A percentile compares a stretch with the other conserved stretches of the same genome.
These are phyloP conservation scores for Sarocladium strictum DNA, from an alignment of 2,329 filamentous ascomycete species.

Conservation along the genomic window DNA sequence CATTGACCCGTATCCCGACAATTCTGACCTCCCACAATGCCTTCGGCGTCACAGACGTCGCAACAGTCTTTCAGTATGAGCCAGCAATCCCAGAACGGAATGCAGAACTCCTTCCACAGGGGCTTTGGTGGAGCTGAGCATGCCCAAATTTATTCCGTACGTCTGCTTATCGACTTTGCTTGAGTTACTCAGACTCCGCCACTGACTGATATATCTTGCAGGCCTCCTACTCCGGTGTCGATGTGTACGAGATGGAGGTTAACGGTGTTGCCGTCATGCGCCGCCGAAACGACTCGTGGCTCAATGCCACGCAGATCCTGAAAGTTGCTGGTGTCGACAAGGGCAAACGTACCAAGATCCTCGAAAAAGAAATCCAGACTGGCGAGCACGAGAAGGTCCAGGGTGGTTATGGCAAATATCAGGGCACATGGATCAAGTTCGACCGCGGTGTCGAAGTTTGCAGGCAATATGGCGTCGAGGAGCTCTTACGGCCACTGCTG, in stretches of 20 bases:
- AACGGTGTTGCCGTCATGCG: constrained; percentile 94
- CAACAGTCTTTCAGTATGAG: constrained; percentile 54
- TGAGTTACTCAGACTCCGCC: not conserved
- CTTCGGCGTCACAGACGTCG: constrained; percentile 44
- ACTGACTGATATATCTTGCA: constrained; percentile 18
- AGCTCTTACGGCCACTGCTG: constrained; percentile 65
- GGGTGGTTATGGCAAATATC: constrained; percentile 97
- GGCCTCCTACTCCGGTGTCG: constrained; percentile 91
- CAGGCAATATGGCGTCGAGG: constrained; percentile 71
- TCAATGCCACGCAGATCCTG: constrained; percentile 97
- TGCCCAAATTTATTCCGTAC: constrained; percentile 58
- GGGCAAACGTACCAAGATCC: constrained; percentile 92
- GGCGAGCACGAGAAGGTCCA: constrained; percentile 98
- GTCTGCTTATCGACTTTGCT: too few relatives aligned
- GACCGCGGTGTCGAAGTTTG: constrained; percentile 90
- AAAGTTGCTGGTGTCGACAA: constrained; percentile 98
- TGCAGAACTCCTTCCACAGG: constrained; percentile 30
- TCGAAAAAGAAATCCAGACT: constrained; percentile 95
- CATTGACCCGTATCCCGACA: not conserved
- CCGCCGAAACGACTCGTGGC: constrained; percentile 86
- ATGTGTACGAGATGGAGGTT: constrained; percentile 98
- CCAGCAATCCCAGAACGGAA: constrained; percentile 42
- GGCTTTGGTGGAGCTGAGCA: constrained; percentile 28
- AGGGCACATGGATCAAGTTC: constrained; percentile 97
- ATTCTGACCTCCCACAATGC: constrained; percentile 20